Base-by-base conservation (phyloP, 2,329 filamentous ascomycete species). In the Cladosporium sphaerospermum region DNA sequence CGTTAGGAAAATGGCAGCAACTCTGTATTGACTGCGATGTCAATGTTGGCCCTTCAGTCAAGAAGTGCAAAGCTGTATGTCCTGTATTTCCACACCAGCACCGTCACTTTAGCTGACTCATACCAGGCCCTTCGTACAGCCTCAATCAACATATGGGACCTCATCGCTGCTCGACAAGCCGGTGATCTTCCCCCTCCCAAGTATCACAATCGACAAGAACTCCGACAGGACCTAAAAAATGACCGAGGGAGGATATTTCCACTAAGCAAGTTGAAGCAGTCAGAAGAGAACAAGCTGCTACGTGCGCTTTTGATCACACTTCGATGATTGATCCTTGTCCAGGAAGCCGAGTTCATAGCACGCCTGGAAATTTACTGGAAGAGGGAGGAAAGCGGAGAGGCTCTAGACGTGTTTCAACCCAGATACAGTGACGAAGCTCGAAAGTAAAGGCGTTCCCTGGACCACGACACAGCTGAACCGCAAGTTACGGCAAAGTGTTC, bases 91-190 rank as follows among this genome's bases (percentile, higher is more conserved):
- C 11, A 11, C 7, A 34, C 11, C 11, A 7, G 11, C 32, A 7
- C 11, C 7, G 11, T 34, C 32, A 34, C 11, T 11, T 34, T 34
- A 11, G 32, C 32, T 34, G 32, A 34, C 11, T 34, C 11, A 7
- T 34, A 7, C 32, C 18, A 47, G 44, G 19, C 28, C n/a, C 44
- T 47, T n/a, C 23, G 44, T 6, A 47, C 44, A 9, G 44, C 34
- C 14, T 32, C 19, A 14, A 34, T 47, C 19, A 47, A 47, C 33
- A 47, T 47, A 33, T 47, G 44, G 44, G 44, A 47, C 28, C 18
- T 44, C 42, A 14, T 31, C 19, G 16, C 9, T 16, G 34, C 47
- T 9, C 52, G 39, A 36, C 42, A 43, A 33, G n/a, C 11, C 5
- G 36, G 23, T 39, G 23, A 18, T n/a, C 28, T 50, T 7, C 40